phyloP scores from a whole-genome alignment of 306 rosid species.

The Cyamopsis tetragonoloba region DNA sequence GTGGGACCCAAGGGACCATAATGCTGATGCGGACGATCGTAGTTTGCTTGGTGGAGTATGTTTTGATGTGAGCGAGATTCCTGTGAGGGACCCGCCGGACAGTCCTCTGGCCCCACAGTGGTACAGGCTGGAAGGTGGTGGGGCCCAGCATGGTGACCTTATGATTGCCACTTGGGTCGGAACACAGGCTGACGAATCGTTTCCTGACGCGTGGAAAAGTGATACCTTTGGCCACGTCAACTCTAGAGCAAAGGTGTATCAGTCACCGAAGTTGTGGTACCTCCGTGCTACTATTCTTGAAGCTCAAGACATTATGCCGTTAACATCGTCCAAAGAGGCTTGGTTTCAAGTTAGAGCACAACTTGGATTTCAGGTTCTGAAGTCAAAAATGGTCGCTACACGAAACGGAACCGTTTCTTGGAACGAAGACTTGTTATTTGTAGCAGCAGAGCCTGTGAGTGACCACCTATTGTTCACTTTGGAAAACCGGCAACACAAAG shows the following conservation, averaged over 20 bases:
- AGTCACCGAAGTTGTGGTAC: constrained; percentile 90
- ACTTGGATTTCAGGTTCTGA: constrained; percentile 57
- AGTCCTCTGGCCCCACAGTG: constrained; percentile 91
- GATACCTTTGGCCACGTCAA: constrained; percentile 39
- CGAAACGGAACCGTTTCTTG: constrained; percentile 49
- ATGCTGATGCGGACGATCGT: constrained; percentile 22
- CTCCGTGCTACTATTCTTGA: constrained; percentile 66
- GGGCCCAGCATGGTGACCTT: constrained; percentile 54
- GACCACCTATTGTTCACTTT: constrained; percentile 45
- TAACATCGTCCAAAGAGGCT: constrained; percentile 33
- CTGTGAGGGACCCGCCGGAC: constrained; percentile 76
- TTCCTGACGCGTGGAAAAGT: constrained; percentile 73
- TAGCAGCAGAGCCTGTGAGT: constrained; percentile 65
- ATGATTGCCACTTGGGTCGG: constrained; percentile 97
- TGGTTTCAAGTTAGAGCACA: constrained; percentile 59
- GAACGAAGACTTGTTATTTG: constrained; percentile 79
- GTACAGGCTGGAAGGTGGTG: constrained; percentile 75
- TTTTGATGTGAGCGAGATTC: constrained; percentile 74
- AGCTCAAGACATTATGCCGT: constrained; percentile 59
- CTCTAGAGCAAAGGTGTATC: constrained; percentile 63
- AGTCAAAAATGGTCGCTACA: constrained; percentile 33
- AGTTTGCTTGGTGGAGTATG: constrained; percentile 70
- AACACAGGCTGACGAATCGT: constrained; percentile 86
- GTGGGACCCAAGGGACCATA: constrained; percentile 41
- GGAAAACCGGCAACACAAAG: constrained; percentile 51